A percentile compares a stretch with the other conserved stretches of the same genome.
phyloP scores from a whole-genome alignment of 2,329 filamentous ascomycete genomes.

The Corynespora cassiicola region DNA sequence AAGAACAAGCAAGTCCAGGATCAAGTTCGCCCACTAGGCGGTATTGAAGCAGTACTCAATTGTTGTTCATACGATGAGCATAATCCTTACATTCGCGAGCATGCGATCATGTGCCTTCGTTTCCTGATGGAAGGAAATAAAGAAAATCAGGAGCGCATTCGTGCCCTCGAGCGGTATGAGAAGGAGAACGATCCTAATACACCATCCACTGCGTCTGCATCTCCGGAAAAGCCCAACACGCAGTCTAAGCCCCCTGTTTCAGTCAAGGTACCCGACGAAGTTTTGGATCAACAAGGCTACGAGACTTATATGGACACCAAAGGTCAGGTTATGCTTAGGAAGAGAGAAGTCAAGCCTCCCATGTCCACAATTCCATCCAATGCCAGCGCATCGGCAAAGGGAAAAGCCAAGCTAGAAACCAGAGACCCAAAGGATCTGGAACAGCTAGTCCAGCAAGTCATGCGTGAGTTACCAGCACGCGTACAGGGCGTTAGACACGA shows the following conservation, averaged over 20 bases:
- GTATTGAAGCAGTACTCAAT: constrained; percentile 85
- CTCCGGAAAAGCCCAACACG: constrained; percentile 7
- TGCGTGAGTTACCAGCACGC: constrained; percentile 52
- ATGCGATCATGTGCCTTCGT: constrained; percentile 61
- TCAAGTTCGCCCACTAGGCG: constrained; percentile 84
- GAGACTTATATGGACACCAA: constrained; percentile 58
- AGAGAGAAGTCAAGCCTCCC: constrained; percentile 41
- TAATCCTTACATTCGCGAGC: constrained; percentile 93
- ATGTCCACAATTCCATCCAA: constrained; percentile 11
- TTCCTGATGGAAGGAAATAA: constrained; percentile 74
- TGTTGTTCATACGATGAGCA: constrained; percentile 92
- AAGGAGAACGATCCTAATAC: constrained; percentile 23
- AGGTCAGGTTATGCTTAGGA: constrained; percentile 55
- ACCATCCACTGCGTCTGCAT: constrained; percentile 11
- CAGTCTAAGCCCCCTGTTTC: constrained; percentile 32
- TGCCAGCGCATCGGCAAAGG: constrained; percentile 28
- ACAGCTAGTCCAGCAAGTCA: constrained; percentile 53
- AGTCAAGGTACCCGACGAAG: constrained; percentile 53
- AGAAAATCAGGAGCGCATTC: constrained; percentile 74
- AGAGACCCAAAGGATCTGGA: constrained; percentile 52
- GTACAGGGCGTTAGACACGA: constrained; percentile 45
- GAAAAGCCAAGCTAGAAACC: constrained; percentile 35
- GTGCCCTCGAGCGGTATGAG: constrained; percentile 59
- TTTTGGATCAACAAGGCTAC: constrained; percentile 56
- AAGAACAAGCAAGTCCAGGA: constrained; percentile 84